A percentile compares a stretch with the other conserved stretches of the same genome.
Conservation (phyloP, 2,329 filamentous ascomycete genomes). For the Bipolaris cookei region DNA sequence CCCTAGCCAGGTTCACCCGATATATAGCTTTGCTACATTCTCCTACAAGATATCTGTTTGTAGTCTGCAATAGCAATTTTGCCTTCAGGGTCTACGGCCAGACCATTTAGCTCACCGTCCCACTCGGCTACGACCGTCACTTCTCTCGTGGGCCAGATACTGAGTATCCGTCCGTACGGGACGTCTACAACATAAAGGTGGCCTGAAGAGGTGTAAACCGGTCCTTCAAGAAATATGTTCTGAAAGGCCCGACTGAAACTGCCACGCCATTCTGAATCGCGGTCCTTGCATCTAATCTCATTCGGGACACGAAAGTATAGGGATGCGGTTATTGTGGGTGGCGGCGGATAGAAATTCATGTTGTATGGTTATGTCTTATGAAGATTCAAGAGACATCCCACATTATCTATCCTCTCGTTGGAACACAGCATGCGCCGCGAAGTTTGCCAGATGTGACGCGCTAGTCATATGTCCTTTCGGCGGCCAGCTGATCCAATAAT, state of each 20-base stretch:
- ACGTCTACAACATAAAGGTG: slow-evolving; percentile 51
- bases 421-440: not conserved
- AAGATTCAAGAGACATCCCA: not conserved
- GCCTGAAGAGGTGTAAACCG: slow-evolving; percentile 40
- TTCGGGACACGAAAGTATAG: slow-evolving; percentile 49
- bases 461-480: not conserved
- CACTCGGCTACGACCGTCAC: slow-evolving; percentile 44
- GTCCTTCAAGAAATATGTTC: slow-evolving; percentile 53
- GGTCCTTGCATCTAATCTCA: slow-evolving; percentile 30
- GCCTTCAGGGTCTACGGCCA: slow-evolving; percentile 46
- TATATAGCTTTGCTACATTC: not conserved
- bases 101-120: slow-evolving; percentile 54
- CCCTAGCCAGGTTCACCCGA: slow-evolving; percentile 35
- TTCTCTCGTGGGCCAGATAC: slow-evolving; percentile 39
- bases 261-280: slow-evolving; percentile 50
- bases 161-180: slow-evolving; percentile 51
- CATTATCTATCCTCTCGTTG: not conserved
- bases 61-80: slow-evolving; percentile 51
- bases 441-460: not conserved
- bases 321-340: slow-evolving; percentile 45
- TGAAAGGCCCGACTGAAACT: slow-evolving; percentile 45
- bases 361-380: not conserved
- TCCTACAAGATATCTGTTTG: slow-evolving; percentile 46
- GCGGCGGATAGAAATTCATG: slow-evolving; percentile 50
- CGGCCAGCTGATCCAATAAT: not conserved